Base-by-base conservation (phyloP, 495 filamentous ascomycete species). In the Lineolata rhizophorae region DNA sequence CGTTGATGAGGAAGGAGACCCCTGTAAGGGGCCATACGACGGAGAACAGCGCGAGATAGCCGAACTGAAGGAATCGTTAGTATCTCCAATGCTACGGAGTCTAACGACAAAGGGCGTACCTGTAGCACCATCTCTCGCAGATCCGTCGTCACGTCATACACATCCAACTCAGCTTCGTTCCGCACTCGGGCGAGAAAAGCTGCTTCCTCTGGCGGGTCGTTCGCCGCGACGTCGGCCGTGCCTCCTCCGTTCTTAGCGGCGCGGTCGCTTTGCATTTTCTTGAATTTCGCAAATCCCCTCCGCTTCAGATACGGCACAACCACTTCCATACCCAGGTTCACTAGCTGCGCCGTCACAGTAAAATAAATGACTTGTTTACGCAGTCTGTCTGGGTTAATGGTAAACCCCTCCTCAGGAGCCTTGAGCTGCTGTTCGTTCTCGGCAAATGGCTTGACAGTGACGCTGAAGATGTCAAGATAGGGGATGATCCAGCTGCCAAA, bases 281-380 rank as follows among this genome's bases (percentile, higher is more conserved):
- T 78, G 42, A 78, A 78, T 39, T 80, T 74, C 27, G 64, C 65
- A 45, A 75, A 67, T 2, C 67, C 60, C 40, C 61, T 62, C 40
- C 82, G 76, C 51, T 91, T 90, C 13, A 80, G 49, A 43, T 75
- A 78, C 0, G 87, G 87, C 16, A 94, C 72, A 28, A 93, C 62
- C 11, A 81, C 69, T 47, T 97, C 90, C 51, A 85, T 67, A 17
- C 64, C 76, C 14, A 92, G 70, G 36, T 76, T 81, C 36, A 97
- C 79, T 27, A 85, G 70, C 47, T 97, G 87, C 0, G 85, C 87
- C 0, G 87, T 95, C 9, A 95, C 82, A 0, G 87, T 85, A 48
- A 93, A 92, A 51, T 95, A 97, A 43, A 95, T 78, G 35, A 95
- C 77, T 51, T 97, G 90, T 31, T 90, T 85, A 31, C 69, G 73